Base-by-base conservation (phyloP, 257 asterid genomes). In the Catharanthus roseus region DNA sequence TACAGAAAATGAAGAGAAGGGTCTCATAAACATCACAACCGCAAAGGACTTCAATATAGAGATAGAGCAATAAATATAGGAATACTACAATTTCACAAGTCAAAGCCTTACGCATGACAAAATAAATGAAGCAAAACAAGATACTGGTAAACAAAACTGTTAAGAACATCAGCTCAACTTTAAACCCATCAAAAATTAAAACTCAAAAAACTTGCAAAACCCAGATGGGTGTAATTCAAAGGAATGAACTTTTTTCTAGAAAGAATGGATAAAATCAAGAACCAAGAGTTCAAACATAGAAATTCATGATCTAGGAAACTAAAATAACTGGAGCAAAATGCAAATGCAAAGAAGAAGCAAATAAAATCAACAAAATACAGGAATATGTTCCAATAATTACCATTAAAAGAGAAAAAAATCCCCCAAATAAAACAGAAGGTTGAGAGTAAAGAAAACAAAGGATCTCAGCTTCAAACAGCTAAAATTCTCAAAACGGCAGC, bases 331-430 rank as follows among this genome's bases (percentile, higher is more conserved):
- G 26, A 15, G 1, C 41, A 2, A 31, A 33, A 31, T 15, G 65
- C 44, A 39, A 69, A 33, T 24, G 38, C 21, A 38, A 21, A 56
- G 5, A 69, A 31, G 0, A 61, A 61, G 8, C 60, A 29, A 10
- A n/a, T 1, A 45, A 72, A 72, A 23, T 54, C 42, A 51, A 63
- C 4, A n/a, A 39, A 50, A 72, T 49, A 12, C 62, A 54, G 63
- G 33, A 34, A 45, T 55, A 21, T 50, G 51, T 45, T 21, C 47
- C 28, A 36, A 36, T 11, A 21, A 55, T 3, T 23, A 18, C 47
- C 58, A n/a, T n/a, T n/a, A n/a, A n/a, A 15, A 6, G 6, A 62
- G 5, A 29, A 1, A 33, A 54, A 63, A 41, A 10, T 64, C 33
- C 45, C 19, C 28, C 56, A 39, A 60, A 26, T 4, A 71, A 61